These are phyloP conservation scores for Skeletonema grethae DNA, from an alignment of 108 stramenopile genomes.

Conservation along the genomic window DNA sequence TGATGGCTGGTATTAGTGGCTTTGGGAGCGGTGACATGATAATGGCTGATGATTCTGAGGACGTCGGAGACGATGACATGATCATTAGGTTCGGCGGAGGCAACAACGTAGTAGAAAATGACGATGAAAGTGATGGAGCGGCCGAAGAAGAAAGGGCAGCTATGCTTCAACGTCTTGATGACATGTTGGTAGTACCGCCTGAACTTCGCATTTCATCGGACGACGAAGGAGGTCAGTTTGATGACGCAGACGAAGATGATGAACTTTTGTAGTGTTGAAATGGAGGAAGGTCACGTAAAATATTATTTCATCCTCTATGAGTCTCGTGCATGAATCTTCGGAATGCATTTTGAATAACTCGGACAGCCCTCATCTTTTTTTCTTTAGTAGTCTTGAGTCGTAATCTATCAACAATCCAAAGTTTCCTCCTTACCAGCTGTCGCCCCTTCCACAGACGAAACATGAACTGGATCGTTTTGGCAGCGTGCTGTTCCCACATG, in stretches of 20 bases:
- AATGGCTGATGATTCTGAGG: constrained; percentile 7
- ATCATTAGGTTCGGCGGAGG: constrained; percentile 9
- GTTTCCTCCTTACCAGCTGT: not conserved
- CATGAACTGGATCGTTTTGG: constrained; percentile 28
- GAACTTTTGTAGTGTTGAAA: constrained; percentile 31
- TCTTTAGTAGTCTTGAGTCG: not conserved
- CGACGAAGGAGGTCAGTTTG: constrained; percentile 62
- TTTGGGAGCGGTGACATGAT: constrained; percentile 21
- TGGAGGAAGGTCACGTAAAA: not conserved
- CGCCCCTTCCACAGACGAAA: constrained; percentile 25
- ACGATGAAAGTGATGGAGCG: constrained; percentile 23
- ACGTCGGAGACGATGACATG: constrained; percentile 15
- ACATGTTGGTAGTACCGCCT: constrained; percentile 68
- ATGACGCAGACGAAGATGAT: constrained; percentile 53
- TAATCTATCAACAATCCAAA: constrained; percentile 16
- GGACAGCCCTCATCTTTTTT: not conserved
- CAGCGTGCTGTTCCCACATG: constrained; percentile 27
- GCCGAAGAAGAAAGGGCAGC: constrained; percentile 51
- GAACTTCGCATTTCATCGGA: constrained; percentile 52
- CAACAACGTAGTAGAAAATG: constrained; percentile 12
- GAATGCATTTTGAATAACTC: constrained; percentile 7
- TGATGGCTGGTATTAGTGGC: constrained; percentile 48
- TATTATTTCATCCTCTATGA: not conserved
- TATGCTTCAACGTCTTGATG: constrained; percentile 59
- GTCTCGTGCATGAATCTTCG: not conserved